A percentile compares a stretch with the other conserved stretches of the same genome.
These are phyloP conservation scores for Pestalotiopsis sp. DNA, from an alignment of 2,329 filamentous ascomycete species.

Conservation along the genomic window DNA sequence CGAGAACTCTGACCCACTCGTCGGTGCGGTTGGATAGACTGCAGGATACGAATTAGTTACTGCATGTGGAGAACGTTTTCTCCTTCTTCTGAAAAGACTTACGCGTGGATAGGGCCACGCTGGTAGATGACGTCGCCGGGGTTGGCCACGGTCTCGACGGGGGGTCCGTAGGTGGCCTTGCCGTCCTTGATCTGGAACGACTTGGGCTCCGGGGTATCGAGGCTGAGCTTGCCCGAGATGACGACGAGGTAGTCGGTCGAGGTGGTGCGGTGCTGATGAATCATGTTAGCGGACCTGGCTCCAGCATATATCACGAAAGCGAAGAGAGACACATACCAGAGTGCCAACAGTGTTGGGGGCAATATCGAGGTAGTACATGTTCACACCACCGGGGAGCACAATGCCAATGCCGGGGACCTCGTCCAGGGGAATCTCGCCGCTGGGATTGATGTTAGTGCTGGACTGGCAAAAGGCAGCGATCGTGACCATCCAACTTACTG, in stretches of 20 bases:
- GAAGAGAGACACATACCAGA: constrained; percentile 21
- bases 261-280: constrained; percentile 30
- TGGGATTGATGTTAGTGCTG: constrained; percentile 5
- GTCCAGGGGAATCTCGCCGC: constrained; percentile 25
- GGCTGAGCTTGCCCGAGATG: constrained; percentile 26
- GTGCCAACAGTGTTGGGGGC: constrained; percentile 27
- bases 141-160: constrained; percentile 26
- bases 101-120: constrained; percentile 33
- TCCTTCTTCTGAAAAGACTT: constrained; percentile 20
- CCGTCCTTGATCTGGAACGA: constrained; percentile 25
- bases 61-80: too few relatives aligned
- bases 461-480: background rate
- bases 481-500: constrained; percentile 53
- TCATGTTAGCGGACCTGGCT: background rate
- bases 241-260: constrained; percentile 33
- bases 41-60: background rate
- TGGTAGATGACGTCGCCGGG: constrained; percentile 30
- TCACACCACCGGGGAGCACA: constrained; percentile 30
- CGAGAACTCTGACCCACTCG: constrained; percentile 26
- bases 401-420: constrained; percentile 30
- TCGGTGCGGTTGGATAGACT: constrained; percentile 29
- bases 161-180: constrained; percentile 24
- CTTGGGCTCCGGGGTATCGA: constrained; percentile 24
- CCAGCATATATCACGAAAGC: background rate
- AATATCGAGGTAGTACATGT: constrained; percentile 23